These are phyloP conservation scores for Exophiala sp. DNA, from an alignment of 2,329 filamentous ascomycete genomes.

Conservation along the genomic window DNA sequence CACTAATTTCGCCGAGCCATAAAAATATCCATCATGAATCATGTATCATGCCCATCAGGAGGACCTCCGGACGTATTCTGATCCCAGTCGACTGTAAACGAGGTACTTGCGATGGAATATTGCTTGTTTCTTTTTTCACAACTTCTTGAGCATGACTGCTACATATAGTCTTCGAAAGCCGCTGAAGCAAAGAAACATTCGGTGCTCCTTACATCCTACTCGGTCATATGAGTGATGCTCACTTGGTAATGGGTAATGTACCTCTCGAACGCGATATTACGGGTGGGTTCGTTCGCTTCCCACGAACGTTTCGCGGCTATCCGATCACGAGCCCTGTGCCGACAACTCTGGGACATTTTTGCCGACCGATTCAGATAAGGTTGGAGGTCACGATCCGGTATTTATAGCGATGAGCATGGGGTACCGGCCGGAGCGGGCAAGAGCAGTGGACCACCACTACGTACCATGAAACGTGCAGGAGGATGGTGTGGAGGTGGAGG, in stretches of 20 bases:
- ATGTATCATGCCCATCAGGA: background rate
- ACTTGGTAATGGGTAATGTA: too few relatives aligned
- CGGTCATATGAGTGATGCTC: slow-evolving; percentile 34
- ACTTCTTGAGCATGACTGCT: slow-evolving; percentile 34
- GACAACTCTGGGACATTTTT: too few relatives aligned
- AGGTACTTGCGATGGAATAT: slow-evolving; percentile 34
- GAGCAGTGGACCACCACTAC: background rate
- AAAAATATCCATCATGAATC: background rate
- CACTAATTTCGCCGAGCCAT: background rate
- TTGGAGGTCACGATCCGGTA: slow-evolving; percentile 33
- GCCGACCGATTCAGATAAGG: too few relatives aligned
- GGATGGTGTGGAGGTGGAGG: background rate
- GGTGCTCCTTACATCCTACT: slow-evolving; percentile 26
- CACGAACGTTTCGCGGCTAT: too few relatives aligned
- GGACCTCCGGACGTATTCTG: background rate
- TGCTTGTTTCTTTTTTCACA: slow-evolving; percentile 31
- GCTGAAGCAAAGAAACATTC: slow-evolving; percentile 28
- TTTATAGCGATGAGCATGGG: background rate
- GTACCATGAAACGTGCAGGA: background rate
- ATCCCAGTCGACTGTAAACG: background rate
- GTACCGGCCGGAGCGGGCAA: background rate
- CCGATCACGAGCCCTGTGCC: too few relatives aligned
- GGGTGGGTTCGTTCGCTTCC: too few relatives aligned
- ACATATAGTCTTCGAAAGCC: slow-evolving; percentile 22
- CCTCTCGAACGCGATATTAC: too few relatives aligned